Percentiles rank a stretch among this genome's conserved stretches.
These are phyloP conservation scores for Neltuma alba DNA, from an alignment of 306 rosid species.

Conservation along the genomic window DNA sequence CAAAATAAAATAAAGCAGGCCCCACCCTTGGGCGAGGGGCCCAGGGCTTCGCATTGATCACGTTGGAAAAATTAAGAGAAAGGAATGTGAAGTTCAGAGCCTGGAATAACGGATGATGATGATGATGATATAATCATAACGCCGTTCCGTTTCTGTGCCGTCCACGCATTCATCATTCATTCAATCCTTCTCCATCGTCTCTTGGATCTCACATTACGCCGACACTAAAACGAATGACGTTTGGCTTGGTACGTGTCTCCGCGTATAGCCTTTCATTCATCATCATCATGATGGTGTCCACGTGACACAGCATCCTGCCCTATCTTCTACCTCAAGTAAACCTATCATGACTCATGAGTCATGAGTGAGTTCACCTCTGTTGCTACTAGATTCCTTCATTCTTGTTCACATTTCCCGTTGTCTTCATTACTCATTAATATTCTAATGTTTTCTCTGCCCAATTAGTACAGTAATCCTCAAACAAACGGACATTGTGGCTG, in stretches of 20 bases:
- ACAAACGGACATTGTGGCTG: background rate
- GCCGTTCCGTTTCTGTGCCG: constrained; percentile 9
- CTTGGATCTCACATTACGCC: background rate
- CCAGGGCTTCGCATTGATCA: constrained; percentile 9
- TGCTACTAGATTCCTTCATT: background rate
- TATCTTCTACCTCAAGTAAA: background rate
- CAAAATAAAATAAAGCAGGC: too few relatives aligned
- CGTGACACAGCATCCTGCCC: constrained; percentile 32
- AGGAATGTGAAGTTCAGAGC: background rate
- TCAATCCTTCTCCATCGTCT: too few relatives aligned
- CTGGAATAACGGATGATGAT: background rate
- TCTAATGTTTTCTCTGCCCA: background rate
- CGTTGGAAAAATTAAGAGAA: background rate
- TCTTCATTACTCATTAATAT: background rate
- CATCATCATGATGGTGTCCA: constrained; percentile 41
- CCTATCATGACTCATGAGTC: background rate
- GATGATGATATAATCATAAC: background rate
- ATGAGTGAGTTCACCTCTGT: background rate
- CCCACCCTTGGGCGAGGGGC: background rate
- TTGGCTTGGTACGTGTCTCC: constrained; percentile 26
- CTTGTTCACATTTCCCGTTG: background rate
- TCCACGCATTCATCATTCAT: background rate
- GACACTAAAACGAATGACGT: constrained; percentile 31
- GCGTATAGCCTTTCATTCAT: constrained; percentile 36
- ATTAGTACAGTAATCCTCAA: background rate